Base-by-base conservation (phyloP, 1,284 basidiomycete species). In the Cystobasidium slooffiae region DNA sequence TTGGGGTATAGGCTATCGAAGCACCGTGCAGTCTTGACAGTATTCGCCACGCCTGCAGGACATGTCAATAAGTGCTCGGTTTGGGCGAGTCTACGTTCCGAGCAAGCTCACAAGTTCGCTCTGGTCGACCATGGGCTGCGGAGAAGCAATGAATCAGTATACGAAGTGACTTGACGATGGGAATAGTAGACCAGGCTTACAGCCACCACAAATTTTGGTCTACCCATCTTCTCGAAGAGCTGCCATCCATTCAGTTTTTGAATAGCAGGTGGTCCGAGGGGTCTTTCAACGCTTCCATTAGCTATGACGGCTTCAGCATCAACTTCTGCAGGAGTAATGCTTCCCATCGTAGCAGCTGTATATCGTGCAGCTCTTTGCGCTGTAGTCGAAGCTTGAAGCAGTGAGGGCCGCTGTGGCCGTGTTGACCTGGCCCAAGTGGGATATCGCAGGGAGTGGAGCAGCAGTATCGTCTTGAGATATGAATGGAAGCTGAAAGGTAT, bases 121-220 rank as follows among this genome's bases (percentile, higher is more conserved):
- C 84, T 96, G 93, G 82, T 98, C 95, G 0, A 98, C 96, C 96
- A 98, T 98, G 9, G 96, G 95, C 12, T 73, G 39, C 12, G 16
- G 12, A 47, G 51, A 7, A 20, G 8, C 53, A 9, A 5, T 31
- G 20, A 43, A 18, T 68, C 53, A 68, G 66, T 44, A n/a, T 16
- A 31, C 18, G 39, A 49, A 3, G 14, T 59, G 1, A 4, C 41
- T 70, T 52, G 47, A 24, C 46, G 20, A 14, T 6, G 52, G n/a
- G n/a, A 49, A n/a, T 12, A 58, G 6, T 14, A 43, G 39, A 24
- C 39, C 31, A 37, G 10, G 56, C 70, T 31, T 39, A 73, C 70
- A 24, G 94, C 96, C 12, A 97, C 92, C 55, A 98, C 87, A 81
- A 88, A 89, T 82, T 91, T 92, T 9, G 95, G 93, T 78, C 89